Base-by-base conservation (phyloP, 2,329 filamentous ascomycete genomes). In the Aspergillus jensenii region DNA sequence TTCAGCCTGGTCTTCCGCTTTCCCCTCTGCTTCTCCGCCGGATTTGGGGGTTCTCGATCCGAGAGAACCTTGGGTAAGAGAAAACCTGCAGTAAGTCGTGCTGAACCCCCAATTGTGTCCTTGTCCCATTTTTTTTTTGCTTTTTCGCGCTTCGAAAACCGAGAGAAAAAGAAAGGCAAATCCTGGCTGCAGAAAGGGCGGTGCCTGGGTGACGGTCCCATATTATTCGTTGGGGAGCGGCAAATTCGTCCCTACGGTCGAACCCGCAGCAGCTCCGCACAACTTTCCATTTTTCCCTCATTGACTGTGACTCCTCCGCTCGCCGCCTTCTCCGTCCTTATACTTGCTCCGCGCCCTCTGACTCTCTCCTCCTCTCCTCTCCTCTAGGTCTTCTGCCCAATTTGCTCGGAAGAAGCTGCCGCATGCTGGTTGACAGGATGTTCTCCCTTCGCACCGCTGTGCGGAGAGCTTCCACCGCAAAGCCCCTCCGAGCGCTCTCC, bases 381-480 rank as follows among this genome's bases (percentile, higher is more conserved):
- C 47, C 44, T 55, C 52, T 52, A 64, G 63, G 60, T 55, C 44
- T 47, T 61, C 60, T 64, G 55, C 59, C 52, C 40, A 49, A 40
- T 56, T 48, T 59, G 31, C 59, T 52, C 56, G 27, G 65, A 55
- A 41, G 63, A 68, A 74, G 73, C 71, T 75, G 72, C 73, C 73
- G 72, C 72, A 76, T 76, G 73, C 67, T 73, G 67, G 70, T 69
- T 68, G 67, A 63, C 69, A 76, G 67, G 63, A 77, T 77, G 74
- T 65, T 78, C 65, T 75, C 74, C 66, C 70, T 75, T 72, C 74
- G 73, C 69, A 72, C 73, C 65, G 73, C 75, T 66, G 73, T 76
- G 74, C 74, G 75, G 73, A 77, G 75, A 75, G 74, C 75, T 72
- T 73, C 72, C 61, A 67, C 71, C 64, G 65, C 61, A 61, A 74